A percentile compares a stretch with the other conserved stretches of the same genome.
Evolutionary conservation across 148 eudicot genomes (phyloP).

Genomic region (Camellia granthamiana): DNA sequence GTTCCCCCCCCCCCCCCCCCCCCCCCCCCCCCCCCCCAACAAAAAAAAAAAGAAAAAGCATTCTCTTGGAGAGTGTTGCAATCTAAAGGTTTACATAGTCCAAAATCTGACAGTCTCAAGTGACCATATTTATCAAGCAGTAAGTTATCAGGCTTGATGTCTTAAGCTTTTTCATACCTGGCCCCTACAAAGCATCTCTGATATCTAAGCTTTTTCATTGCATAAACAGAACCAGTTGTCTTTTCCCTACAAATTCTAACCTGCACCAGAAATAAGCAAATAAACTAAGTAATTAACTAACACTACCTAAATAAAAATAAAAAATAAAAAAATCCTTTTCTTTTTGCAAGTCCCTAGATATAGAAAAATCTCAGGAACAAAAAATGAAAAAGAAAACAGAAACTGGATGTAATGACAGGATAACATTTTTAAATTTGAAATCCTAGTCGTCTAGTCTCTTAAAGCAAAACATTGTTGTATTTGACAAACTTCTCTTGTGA

Average conservation of each 20-base stretch:
- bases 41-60: no score
- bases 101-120: slow-evolving; percentile 87
- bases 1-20: no score
- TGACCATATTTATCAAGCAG: slow-evolving; percentile 93
- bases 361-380: neutral
- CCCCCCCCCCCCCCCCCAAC: no score
- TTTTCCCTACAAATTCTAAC: slow-evolving; percentile 91
- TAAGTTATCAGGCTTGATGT: slow-evolving; percentile 96
- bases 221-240: slow-evolving; percentile 78
- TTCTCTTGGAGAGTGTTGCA: slow-evolving; percentile 88
- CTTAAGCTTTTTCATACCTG: slow-evolving; percentile 63
- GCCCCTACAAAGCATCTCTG: slow-evolving; percentile 98
- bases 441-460: neutral
- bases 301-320: slow-evolving; percentile 22
- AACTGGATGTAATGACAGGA: no score
- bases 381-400: neutral
- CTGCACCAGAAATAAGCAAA: slow-evolving; percentile 34
- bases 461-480: neutral
- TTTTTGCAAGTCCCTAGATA: neutral
- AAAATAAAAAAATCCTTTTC: neutral
- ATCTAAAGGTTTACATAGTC: slow-evolving; percentile 94
- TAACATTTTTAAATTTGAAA: neutral
- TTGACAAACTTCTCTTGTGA: no score
- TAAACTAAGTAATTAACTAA: neutral
- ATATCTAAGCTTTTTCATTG: slow-evolving; percentile 95